Evolutionary conservation across 768 basidiomycete species (phyloP).

Genomic region (Auriscalpium orientale): DNA sequence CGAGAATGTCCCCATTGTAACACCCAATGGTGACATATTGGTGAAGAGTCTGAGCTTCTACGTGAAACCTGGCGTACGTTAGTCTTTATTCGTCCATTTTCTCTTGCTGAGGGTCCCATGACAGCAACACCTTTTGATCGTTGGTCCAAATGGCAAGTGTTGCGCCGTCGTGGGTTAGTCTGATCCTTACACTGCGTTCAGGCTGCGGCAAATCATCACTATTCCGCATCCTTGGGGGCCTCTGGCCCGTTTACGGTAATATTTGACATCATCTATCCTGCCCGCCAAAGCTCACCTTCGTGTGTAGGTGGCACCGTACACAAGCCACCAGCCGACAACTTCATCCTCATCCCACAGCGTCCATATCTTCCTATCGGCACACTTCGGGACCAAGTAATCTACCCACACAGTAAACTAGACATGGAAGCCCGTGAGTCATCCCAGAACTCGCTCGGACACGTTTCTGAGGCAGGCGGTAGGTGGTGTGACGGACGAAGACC

Average conservation of each 20-base stretch:
- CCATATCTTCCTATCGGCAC: constrained; percentile 94
- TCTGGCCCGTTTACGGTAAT: constrained; percentile 78
- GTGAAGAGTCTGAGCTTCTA: constrained; percentile 80
- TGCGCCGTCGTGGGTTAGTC: neutral
- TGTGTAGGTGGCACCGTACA: constrained; percentile 61
- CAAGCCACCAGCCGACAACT: constrained; percentile 82
- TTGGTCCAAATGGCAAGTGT: constrained; percentile 80
- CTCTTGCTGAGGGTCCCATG: neutral
- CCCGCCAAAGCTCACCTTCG: neutral
- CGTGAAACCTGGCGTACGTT: constrained; percentile 75
- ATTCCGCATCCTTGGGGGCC: constrained; percentile 91
- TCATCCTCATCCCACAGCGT: constrained; percentile 92
- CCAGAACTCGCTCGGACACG: neutral
- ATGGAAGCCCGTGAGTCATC: constrained; percentile 59
- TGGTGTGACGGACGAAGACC: constrained; percentile 65
- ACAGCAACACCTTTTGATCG: constrained; percentile 85
- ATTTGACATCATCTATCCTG: too few relatives aligned
- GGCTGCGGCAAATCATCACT: constrained; percentile 86
- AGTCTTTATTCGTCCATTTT: neutral
- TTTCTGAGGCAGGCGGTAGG: constrained; percentile 29
- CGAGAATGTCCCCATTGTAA: constrained; percentile 89
- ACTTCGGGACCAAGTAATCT: constrained; percentile 92
- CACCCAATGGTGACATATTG: constrained; percentile 91
- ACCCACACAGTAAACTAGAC: constrained; percentile 76
- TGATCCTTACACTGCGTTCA: constrained; percentile 18